Base-by-base conservation (phyloP, 2,329 filamentous ascomycete species). In the Whalleya microplaca region DNA sequence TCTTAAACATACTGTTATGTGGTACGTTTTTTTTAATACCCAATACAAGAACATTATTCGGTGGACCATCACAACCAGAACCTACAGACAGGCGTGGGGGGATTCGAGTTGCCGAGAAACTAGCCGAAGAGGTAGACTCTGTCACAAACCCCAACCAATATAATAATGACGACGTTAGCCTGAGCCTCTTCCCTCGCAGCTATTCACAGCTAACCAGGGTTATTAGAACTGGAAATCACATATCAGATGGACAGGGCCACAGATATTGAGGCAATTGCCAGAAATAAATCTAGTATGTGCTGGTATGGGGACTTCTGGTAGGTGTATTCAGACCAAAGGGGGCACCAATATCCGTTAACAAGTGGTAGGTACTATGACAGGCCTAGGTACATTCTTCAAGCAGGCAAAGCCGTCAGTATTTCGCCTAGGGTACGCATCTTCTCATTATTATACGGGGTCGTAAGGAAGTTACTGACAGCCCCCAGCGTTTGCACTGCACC, bases 31-130 rank as follows among this genome's bases (percentile, higher is more conserved):
- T 9, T 21, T 46, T 58, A 32, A 52, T 29, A 21, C 32, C 42
- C 47, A 14, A 27, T 43, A 14, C 27, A 80, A 37, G 76, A 23
- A 82, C 80, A 0, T 71, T 86, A 0, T 86, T 84, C 37, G 84
- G 84, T 2, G 84, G 84, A 0, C 83, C 83, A 0, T 81, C 82
- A 1, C 82, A 85, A 47, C 82, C 81, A 0, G 82, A 85, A 48
- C 81, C 82, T 0, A 59, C 73, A 0, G 83, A 85, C 61, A 71
- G 75, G 18, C 75, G 82, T 32, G 83, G 83, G 1, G 80, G 80
- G 0, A 85, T 86, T 40, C 72, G 77, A 46, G 77, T 71, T 19
- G 80, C 81, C 1, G 67, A 78, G 2, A 68, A 67, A 41, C 66
- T 78, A 52, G 79, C 77, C 0, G 60, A 75, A 41, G 68, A 77